These are phyloP conservation scores for Cyberlindnera veronae DNA, from an alignment of 805 yeast genomes.

Conservation along the genomic window DNA sequence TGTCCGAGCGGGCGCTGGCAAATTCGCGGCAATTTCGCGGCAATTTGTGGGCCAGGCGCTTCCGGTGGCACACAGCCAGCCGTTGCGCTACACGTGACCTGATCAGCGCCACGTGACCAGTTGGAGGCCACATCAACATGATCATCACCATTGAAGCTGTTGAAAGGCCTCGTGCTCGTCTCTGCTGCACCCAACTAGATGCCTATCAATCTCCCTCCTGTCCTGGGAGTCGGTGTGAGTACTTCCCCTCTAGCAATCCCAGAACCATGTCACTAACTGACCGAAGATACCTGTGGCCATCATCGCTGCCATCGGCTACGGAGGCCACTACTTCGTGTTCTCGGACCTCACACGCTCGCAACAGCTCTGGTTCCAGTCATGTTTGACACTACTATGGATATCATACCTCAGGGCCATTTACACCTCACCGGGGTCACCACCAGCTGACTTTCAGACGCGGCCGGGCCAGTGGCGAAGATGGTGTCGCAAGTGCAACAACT, in stretches of 20 bases:
- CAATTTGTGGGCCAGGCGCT: no score
- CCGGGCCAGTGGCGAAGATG: slow-evolving; percentile 57
- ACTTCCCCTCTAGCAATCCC: no score
- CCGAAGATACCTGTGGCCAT: slow-evolving; percentile 60
- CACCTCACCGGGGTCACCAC: slow-evolving; percentile 67
- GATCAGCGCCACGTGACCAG: no score
- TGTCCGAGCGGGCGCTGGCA: no score
- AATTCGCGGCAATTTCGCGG: no score
- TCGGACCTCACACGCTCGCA: slow-evolving; percentile 34
- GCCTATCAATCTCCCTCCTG: slow-evolving; percentile 18
- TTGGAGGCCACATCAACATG: no score
- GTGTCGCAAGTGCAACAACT: slow-evolving; percentile 67
- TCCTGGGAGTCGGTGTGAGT: slow-evolving; percentile 23
- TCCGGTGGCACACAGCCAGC: background rate
- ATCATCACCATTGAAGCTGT: no score
- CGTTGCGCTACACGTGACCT: no score
- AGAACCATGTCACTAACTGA: background rate
- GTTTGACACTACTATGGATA: slow-evolving; percentile 61
- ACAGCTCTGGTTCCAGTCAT: slow-evolving; percentile 46
- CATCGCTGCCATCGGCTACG: slow-evolving; percentile 58
- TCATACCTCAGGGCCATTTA: slow-evolving; percentile 69
- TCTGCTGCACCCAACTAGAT: no score
- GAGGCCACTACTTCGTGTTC: slow-evolving; percentile 57
- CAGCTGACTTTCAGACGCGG: slow-evolving; percentile 40
- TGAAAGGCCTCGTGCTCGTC: no score